Evolutionary conservation across 805 yeast genomes (phyloP).

Genomic region (Monosporozyma aerobia): DNA sequence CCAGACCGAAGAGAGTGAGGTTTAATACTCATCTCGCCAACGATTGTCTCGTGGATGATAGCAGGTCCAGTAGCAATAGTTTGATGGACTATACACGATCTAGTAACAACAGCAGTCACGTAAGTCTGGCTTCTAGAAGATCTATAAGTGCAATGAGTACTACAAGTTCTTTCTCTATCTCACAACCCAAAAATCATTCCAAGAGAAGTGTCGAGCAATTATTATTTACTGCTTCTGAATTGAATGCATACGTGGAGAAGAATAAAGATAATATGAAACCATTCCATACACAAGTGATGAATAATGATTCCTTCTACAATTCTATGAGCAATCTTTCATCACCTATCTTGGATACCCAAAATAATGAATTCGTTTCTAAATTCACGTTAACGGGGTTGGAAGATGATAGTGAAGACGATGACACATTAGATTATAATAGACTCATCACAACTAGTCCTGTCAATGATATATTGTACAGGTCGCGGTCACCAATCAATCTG

Average conservation of each 20-base stretch:
- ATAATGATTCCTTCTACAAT: constrained; percentile 1
- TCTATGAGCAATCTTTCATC: background rate
- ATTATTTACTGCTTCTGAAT: constrained; percentile 21
- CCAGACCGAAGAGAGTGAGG: background rate
- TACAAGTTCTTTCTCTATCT: background rate
- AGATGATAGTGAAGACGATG: background rate
- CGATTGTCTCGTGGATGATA: background rate
- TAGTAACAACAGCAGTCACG: background rate
- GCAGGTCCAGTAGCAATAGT: background rate
- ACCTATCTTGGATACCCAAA: background rate
- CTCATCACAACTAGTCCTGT: background rate
- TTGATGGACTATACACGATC: background rate
- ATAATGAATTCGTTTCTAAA: constrained; percentile 20
- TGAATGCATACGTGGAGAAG: constrained; percentile 20
- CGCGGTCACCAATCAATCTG: background rate
- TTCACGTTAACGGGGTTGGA: constrained; percentile 21
- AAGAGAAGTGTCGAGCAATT: constrained; percentile 21
- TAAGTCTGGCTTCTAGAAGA: constrained; percentile 3
- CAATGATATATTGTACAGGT: background rate
- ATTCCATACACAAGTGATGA: constrained; percentile 14
- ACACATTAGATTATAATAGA: background rate
- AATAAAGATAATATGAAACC: constrained; percentile 20
- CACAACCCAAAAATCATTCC: background rate
- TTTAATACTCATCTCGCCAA: background rate
- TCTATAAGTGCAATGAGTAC: background rate